Base-by-base conservation (phyloP, 2,329 filamentous ascomycete genomes). In the Fonsecaea monophora region DNA sequence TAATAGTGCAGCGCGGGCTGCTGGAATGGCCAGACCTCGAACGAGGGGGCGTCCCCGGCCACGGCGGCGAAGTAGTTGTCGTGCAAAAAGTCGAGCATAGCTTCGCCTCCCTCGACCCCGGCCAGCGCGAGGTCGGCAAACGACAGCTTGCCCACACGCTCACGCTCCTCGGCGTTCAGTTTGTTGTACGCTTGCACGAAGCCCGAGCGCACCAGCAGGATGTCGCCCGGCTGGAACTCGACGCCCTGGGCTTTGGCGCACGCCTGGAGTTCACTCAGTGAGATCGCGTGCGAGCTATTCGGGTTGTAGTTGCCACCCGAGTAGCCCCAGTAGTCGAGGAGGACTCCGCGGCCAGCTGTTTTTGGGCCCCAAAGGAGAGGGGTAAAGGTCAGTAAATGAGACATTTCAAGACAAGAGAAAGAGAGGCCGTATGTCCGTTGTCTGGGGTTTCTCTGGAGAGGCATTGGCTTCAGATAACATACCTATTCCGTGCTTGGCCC, bases 1-100 rank as follows among this genome's bases (percentile, higher is more conserved):
- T 76, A 76, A 72, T 80, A 75, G 71, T 81, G 79, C 65, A 80
- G 68, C 25, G 68, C 45, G 38, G 74, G 73, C 32, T 74, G 65
- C 7, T 69, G 56, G 8, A 85, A 83, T 1, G 88, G 87, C 76
- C 86, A 85, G 0, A 84, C 82, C 78, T 92, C 89, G 68, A 91
- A 90, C 0, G 84, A 81, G 25, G 84, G 85, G 13, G 83, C 79
- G 74, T 92, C 90, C 0, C 87, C 86, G 0, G 84, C 87, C 0
- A 90, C 88, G 0, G 85, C 87, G 0, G 88, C 82, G 70, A 92
- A 91, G 57, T 88, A 87, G 70, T 84, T 85, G 73, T 92, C 87
- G 80, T 90, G 89, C 66, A 91, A 68, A 88, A 89, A 92, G 62
- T 85, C 83, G 3, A 86, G 78, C 3, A 88, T 83, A 42, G 83